Evolutionary conservation across 108 stramenopile species (phyloP).

Genomic region (Nitzschia inconspicua): DNA sequence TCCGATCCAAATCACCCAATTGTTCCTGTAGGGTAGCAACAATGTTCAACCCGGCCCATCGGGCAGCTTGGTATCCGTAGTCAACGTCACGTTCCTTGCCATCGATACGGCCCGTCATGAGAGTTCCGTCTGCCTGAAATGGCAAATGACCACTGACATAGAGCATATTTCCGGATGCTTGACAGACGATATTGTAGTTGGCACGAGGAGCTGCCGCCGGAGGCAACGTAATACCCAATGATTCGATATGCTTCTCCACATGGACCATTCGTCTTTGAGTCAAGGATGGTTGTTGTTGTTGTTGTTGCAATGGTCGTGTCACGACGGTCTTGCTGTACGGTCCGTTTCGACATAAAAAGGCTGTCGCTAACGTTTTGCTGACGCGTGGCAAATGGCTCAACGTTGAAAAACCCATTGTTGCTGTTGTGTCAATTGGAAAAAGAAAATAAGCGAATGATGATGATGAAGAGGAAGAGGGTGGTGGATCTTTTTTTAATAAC

Average conservation of each 20-base stretch:
- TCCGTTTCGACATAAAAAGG: too few relatives aligned
- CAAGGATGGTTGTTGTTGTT: not conserved
- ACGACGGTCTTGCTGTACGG: too few relatives aligned
- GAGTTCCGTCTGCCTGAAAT: conserved; percentile 49
- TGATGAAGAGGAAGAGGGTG: too few relatives aligned
- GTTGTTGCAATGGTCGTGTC: too few relatives aligned
- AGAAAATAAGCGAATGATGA: too few relatives aligned
- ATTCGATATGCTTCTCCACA: conserved; percentile 70
- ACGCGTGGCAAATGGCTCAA: too few relatives aligned
- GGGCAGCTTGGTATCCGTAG: conserved; percentile 87
- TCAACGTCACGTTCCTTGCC: conserved; percentile 48
- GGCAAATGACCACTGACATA: conserved; percentile 88
- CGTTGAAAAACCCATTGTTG: too few relatives aligned
- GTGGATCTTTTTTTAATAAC: too few relatives aligned
- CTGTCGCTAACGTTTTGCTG: too few relatives aligned
- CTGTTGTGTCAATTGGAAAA: too few relatives aligned
- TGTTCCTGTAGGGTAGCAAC: conserved; percentile 75
- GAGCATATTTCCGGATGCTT: conserved; percentile 55
- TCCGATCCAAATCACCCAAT: conserved; percentile 73
- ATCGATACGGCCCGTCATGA: conserved; percentile 74
- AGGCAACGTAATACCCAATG: conserved; percentile 73
- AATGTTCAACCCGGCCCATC: conserved; percentile 80
- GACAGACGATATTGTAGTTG: conserved; percentile 82
- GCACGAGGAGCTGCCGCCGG: conserved; percentile 74
- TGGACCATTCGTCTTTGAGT: conserved; percentile 34